These are phyloP conservation scores for Melastoma malabathricum DNA, from an alignment of 345 rosid species.

Conservation along the genomic window DNA sequence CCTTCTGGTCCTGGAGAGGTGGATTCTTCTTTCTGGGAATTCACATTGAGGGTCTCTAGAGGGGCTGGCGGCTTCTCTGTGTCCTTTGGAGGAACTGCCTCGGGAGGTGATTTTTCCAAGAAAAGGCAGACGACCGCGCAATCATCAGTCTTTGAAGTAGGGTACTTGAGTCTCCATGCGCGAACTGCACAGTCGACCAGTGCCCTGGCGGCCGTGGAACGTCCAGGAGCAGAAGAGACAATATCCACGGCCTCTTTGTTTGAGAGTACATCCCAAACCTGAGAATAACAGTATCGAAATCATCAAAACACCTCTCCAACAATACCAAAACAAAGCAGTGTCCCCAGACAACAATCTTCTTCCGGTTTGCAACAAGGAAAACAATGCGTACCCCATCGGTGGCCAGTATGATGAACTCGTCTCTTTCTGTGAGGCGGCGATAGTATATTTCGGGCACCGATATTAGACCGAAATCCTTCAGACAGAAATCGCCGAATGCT, in stretches of 20 bases:
- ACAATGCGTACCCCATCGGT: slow-evolving; percentile 62
- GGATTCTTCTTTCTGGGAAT: background rate
- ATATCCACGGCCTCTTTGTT: slow-evolving; percentile 87
- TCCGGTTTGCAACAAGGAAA: background rate
- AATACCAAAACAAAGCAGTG: background rate
- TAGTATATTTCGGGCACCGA: slow-evolving; percentile 76
- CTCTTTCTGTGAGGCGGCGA: slow-evolving; percentile 49
- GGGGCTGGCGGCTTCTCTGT: slow-evolving; percentile 9
- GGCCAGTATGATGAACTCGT: slow-evolving; percentile 78
- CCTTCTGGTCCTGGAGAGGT: background rate
- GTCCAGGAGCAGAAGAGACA: slow-evolving; percentile 75
- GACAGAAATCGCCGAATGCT: slow-evolving; percentile 98
- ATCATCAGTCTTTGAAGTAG: slow-evolving; percentile 88
- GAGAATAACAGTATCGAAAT: slow-evolving; percentile 4
- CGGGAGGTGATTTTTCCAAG: slow-evolving; percentile 32
- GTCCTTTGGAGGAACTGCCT: slow-evolving; percentile 16
- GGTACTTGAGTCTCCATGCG: slow-evolving; percentile 91
- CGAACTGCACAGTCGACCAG: slow-evolving; percentile 84
- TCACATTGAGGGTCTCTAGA: slow-evolving; percentile 7
- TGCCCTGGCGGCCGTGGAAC: slow-evolving; percentile 76
- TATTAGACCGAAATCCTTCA: slow-evolving; percentile 92
- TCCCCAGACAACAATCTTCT: background rate
- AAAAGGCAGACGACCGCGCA: slow-evolving; percentile 89
- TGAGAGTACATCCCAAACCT: slow-evolving; percentile 96
- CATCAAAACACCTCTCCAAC: background rate